Base-by-base conservation (phyloP, 805 yeast species). In the Alloascoidea hylecoeti region DNA sequence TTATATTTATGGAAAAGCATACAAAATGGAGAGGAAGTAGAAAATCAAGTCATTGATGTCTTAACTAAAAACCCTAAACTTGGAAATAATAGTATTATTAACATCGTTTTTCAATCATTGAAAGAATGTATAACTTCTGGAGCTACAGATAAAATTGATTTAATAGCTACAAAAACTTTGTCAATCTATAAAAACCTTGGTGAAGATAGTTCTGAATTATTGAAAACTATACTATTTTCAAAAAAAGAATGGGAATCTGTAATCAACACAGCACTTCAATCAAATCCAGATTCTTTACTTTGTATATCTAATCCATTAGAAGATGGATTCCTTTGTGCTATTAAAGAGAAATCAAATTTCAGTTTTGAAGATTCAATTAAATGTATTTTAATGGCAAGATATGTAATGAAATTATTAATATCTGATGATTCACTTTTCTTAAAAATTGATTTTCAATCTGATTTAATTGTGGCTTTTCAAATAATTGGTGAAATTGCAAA, bases 291-390 rank as follows among this genome's bases (percentile, higher is more conserved):
- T 2, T 16, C 35, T 12, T 27, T 40, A 4, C 30, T 43, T 14
- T 35, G 39, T 12, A 38, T 43, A 18, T 33, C 42, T 5, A 43
- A 43, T 23, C 33, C 38, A 4, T 38, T 59, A 46, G 56, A 61
- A 42, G 35, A 49, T 47, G 45, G 53, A 57, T 38, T 63, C 50
- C 44, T 58, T 52, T 39, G 52, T 39, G 36, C 49, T 57, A 35
- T 52, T 45, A 40, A 63, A 41, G 46, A 57, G 50, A 35, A 44
- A 38, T 16, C 70, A 60, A 17, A 46, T 56, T 53, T 4, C 54
- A 1, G 45, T 43, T 12, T 23, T 23, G 30, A 23, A 23, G 30
- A 9, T 9, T 9, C 30, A 9, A 23, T 23, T 9, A 9, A 9
- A 9, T 23, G 9, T 9, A 9, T 23, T 23, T 9, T 23, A n/a